Base-by-base conservation (phyloP, 768 basidiomycete genomes). In the Coprinopsis marcescibilis region DNA sequence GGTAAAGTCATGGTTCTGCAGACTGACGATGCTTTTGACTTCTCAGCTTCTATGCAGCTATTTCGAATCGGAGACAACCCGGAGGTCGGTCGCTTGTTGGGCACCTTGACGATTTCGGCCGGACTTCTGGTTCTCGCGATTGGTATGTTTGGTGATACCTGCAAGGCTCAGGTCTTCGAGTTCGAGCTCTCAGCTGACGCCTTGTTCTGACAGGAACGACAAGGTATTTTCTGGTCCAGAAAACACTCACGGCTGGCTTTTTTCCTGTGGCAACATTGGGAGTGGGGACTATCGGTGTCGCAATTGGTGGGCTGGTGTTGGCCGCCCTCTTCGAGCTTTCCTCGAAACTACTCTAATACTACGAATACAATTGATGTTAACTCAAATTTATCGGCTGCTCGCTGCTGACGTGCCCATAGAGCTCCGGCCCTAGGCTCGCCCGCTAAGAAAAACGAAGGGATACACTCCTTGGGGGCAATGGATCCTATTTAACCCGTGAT, bases 261-360 rank as follows among this genome's bases (percentile, higher is more conserved):
- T 51, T 51, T 21, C 50, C 50, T 5, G 45, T 46, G 13, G 45
- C 50, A 12, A 64, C 76, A 8, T 37, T 71, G 19, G 41, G 26
- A 4, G 30, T 30, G 4, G 25, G 14, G 6, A 21, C 19, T 8
- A 30, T 43, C 13, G 41, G 20, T 11, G 17, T 23, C 4, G 21
- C 38, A 10, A 40, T 24, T 15, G 38, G 17, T 10, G 21, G 5
- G 21, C 15, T 40, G 20, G 38, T 40, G 6, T 17, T 40, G 21
- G 38, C 21, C 15, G 17, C 21, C 4, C 8, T 40, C 20, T 40
- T 23, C 38, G 25, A 11, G 10, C 7, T 40, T 36, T 36, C 7
- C 15, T n/a, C n/a, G n/a, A n/a, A n/a, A n/a, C n/a, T n/a, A n/a
- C n/a, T n/a, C n/a, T n/a, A n/a, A n/a, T n/a, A n/a, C n/a, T n/a